Conservation (phyloP, 176 grass and related monocot species). For the Phragmites australis region DNA sequence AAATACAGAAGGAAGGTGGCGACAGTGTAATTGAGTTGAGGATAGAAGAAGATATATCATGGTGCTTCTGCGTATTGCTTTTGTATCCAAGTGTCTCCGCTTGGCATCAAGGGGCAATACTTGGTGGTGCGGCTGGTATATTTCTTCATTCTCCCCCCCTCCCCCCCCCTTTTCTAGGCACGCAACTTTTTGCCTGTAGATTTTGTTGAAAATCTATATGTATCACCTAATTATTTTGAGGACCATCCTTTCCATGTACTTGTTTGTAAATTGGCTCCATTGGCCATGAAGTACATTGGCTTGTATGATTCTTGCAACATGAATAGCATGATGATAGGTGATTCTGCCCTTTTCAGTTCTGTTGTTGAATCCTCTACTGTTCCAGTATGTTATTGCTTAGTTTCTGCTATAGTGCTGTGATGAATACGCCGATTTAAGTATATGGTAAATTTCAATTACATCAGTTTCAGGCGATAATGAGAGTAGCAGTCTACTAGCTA, state of each 20-base stretch:
- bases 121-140: conserved; percentile 44
- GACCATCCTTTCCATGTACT: conserved; percentile 49
- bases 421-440: neutral
- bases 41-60: conserved; percentile 47
- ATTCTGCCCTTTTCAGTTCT: conserved; percentile 36
- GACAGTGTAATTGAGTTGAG: conserved; percentile 38
- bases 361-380: neutral
- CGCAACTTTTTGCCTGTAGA: conserved; percentile 58
- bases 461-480: conserved; percentile 10
- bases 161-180: conserved; percentile 39
- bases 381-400: neutral
- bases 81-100: conserved; percentile 42
- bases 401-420: neutral
- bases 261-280: conserved; percentile 55
- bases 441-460: neutral
- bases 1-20: conserved; percentile 35
- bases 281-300: conserved; percentile 42
- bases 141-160: conserved; percentile 82
- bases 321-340: conserved; percentile 54
- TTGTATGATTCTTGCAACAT: conserved; percentile 63
- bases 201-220: conserved; percentile 58
- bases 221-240: conserved; percentile 49
- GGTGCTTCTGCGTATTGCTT: conserved; percentile 47
- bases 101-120: conserved; percentile 51
- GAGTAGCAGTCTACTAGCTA: neutral